Evolutionary conservation across 2,329 filamentous ascomycete species (phyloP).

Genomic region (Trichothecium sympodiale): DNA sequence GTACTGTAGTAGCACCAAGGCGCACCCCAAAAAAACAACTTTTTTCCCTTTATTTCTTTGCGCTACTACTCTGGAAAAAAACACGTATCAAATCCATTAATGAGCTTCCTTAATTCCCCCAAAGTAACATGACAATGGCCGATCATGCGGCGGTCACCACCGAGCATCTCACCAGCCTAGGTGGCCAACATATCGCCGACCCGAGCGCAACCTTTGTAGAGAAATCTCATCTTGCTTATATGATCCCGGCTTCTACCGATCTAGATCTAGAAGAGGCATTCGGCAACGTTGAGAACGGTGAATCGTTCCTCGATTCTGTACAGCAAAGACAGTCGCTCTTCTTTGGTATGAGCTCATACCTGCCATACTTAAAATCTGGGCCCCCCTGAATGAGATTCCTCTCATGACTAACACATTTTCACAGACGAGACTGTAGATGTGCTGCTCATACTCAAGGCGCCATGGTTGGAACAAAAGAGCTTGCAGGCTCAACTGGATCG

Average conservation of each 20-base stretch:
- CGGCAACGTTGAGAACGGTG: slow-evolving; percentile 27
- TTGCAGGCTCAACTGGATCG: slow-evolving; percentile 50
- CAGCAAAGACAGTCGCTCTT: slow-evolving; percentile 54
- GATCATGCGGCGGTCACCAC: no score
- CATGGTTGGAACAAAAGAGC: slow-evolving; percentile 43
- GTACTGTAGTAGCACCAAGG: no score
- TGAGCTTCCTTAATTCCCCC: no score
- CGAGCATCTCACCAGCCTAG: no score
- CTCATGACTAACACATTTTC: slow-evolving; percentile 7
- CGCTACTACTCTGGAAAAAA: no score
- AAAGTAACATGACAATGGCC: no score
- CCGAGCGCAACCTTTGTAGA: slow-evolving; percentile 35
- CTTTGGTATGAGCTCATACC: slow-evolving; percentile 47
- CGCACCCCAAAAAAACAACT: no score
- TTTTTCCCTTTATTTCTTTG: no score
- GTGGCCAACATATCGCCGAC: slow-evolving; percentile 8
- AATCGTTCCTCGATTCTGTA: slow-evolving; percentile 44
- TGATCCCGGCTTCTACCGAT: slow-evolving; percentile 46
- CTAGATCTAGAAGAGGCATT: slow-evolving; percentile 43
- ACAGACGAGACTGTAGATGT: slow-evolving; percentile 64
- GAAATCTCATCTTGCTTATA: slow-evolving; percentile 47
- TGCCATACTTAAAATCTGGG: slow-evolving; percentile 1
- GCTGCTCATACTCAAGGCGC: slow-evolving; percentile 56
- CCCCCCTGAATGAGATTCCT: slow-evolving; percentile 11
- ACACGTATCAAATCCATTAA: no score